Evolutionary conservation across 139 green algal genomes (phyloP).

Genomic region (Cymbomonas tetramitiformis): DNA sequence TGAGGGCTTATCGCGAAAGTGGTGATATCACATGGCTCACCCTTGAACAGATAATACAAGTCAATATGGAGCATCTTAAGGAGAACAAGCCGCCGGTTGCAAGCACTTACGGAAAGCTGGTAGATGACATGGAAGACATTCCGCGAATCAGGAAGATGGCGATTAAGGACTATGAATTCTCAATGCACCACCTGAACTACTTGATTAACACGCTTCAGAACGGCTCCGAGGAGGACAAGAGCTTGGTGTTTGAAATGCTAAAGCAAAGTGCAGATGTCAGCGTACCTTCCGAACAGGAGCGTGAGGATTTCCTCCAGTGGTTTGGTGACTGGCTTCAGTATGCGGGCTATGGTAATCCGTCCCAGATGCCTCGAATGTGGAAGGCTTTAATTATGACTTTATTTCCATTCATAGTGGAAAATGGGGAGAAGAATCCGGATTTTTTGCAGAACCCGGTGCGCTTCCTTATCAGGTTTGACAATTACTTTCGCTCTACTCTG

Average conservation of each 20-base stretch:
- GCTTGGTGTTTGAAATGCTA: background rate
- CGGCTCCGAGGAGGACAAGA: background rate
- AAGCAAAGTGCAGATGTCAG: background rate
- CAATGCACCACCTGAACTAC: background rate
- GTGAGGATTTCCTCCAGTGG: background rate
- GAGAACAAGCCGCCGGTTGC: background rate
- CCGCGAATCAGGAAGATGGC: background rate
- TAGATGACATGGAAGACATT: background rate
- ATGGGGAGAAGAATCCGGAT: background rate
- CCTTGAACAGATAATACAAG: background rate
- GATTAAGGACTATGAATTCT: background rate
- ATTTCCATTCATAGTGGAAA: background rate
- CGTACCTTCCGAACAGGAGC: background rate
- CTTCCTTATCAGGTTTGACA: constrained; percentile 3
- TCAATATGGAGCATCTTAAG: background rate
- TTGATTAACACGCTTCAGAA: background rate
- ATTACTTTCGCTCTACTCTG: no score
- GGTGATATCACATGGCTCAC: background rate
- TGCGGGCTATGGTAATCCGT: background rate
- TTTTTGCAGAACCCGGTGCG: background rate
- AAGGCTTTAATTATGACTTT: background rate
- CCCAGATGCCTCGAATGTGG: background rate
- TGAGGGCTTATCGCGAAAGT: background rate
- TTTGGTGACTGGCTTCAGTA: background rate
- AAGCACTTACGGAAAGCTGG: background rate